Evolutionary conservation across 805 yeast species (phyloP).

Genomic region (Saccharomycopsis sp.): DNA sequence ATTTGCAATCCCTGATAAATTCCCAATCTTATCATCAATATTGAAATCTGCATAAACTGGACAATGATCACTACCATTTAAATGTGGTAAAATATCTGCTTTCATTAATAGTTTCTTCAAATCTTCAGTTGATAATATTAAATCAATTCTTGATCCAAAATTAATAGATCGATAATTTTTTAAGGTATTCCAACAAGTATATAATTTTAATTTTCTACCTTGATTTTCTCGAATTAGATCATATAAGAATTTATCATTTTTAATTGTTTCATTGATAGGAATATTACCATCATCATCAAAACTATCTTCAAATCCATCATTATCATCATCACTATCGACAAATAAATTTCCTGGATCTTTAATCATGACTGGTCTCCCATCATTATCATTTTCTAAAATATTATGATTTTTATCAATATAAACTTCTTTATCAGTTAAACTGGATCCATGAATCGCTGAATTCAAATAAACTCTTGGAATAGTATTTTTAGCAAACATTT

Average conservation of each 20-base stretch:
- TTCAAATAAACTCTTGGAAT: slow-evolving; percentile 15
- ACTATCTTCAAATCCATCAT: slow-evolving; percentile 7
- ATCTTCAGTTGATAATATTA: slow-evolving; percentile 42
- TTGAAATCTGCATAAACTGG: slow-evolving; percentile 71
- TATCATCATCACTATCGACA: slow-evolving; percentile 16
- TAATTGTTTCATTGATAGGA: slow-evolving; percentile 20
- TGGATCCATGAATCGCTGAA: slow-evolving; percentile 3
- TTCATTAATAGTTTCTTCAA: slow-evolving; percentile 27
- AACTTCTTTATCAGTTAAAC: background rate
- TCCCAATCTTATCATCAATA: slow-evolving; percentile 8
- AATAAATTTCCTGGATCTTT: slow-evolving; percentile 5
- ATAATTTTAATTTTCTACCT: slow-evolving; percentile 49
- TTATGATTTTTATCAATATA: slow-evolving; percentile 11
- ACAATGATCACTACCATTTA: slow-evolving; percentile 91
- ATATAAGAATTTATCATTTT: slow-evolving; percentile 34
- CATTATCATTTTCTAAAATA: slow-evolving; percentile 6
- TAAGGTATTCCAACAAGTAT: slow-evolving; percentile 87
- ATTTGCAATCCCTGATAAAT: background rate
- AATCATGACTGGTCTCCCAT: slow-evolving; percentile 6
- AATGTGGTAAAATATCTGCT: slow-evolving; percentile 50
- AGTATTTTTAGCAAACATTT: slow-evolving; percentile 26
- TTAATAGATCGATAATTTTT: slow-evolving; percentile 70
- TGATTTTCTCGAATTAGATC: slow-evolving; percentile 52
- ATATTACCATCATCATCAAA: slow-evolving; percentile 3
- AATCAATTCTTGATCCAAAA: slow-evolving; percentile 82